Evolutionary conservation across 176 grass and related monocot species (phyloP).

Genomic region (Avena eriantha): DNA sequence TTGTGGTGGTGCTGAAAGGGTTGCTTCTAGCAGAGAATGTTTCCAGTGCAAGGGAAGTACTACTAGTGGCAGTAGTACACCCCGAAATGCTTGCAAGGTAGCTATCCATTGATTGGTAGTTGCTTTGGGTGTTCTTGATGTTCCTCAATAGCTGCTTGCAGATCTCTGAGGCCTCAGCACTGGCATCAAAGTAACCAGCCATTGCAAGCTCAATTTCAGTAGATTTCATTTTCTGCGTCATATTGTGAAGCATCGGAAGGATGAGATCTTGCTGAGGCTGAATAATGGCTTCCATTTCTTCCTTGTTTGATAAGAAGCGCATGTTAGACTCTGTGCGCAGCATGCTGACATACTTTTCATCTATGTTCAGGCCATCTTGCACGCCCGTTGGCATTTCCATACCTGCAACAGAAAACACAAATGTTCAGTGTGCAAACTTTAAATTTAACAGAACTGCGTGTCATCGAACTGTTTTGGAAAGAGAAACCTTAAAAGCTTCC

Average conservation of each 20-base stretch:
- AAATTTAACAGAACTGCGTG: neutral
- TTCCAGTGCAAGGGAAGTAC: neutral
- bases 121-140: conserved; percentile 44
- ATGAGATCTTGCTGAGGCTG: conserved; percentile 33
- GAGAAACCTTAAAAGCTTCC: neutral
- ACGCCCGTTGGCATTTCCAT: neutral
- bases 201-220: conserved; percentile 37
- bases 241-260: conserved; percentile 14
- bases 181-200: conserved; percentile 53
- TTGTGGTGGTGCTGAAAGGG: conserved; percentile 47
- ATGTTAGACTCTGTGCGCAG: conserved; percentile 41
- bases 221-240: conserved; percentile 17
- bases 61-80: neutral
- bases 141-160: conserved; percentile 48
- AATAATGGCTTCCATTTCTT: conserved; percentile 33
- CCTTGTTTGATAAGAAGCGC: conserved; percentile 24
- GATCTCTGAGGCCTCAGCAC: conserved; percentile 49
- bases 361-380: conserved; percentile 26
- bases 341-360: conserved; percentile 48
- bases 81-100: conserved; percentile 49
- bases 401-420: neutral
- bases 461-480: neutral
- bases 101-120: conserved; percentile 50
- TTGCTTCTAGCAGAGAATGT: conserved; percentile 33
- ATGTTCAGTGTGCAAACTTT: neutral